Evolutionary conservation across 805 yeast species (phyloP), one percentile per base, ranked within the genome.

Genomic region (Priceomyces fermenticarens): DNA sequence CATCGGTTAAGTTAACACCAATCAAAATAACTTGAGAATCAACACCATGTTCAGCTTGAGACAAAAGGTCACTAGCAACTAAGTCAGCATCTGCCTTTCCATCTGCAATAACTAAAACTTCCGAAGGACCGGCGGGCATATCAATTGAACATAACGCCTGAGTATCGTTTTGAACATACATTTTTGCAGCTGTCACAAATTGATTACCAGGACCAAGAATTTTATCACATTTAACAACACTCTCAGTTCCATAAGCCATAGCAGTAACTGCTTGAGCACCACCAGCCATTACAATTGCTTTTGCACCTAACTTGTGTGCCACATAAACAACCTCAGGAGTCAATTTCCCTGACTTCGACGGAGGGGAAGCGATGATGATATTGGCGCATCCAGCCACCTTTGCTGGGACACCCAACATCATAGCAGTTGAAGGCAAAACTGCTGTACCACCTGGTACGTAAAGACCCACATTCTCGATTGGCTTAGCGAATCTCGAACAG

Each of bases 61-160:
- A 90, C 44, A 93, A 73, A 58, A 93, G 75, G 63, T 93, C 99
- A 49, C 89, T 80, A n/a, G 97, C 99, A 25, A 93, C 99, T 63
- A 88, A 93, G 56, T 89, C 96, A 16, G 95, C 91, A 65, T 89
- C 96, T 10, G 97, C 88, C 35, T 76, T 58, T 44, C 73, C 78
- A 62, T 93, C 99, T 36, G 96, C 96, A 53, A 93, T 73, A n/a
- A 91, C 99, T 44, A 93, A 73, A 16, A 93, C 99, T 67, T 93
- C 99, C 39, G 96, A 86, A 23, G 99, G 99, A 8, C 99, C 99
- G 17, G 99, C 99, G 37, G 99, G 99, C 98, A 93, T 91, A 64
- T 93, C 99, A 52, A 93, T 93, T 12, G 96, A 86, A 60, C 97
- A 93, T 57, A 90, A 71, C 6, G 99, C 98, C 47, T 83, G 84